phyloP scores from a whole-genome alignment of 2,329 filamentous ascomycete genomes.

The Penicillium crustosum region DNA sequence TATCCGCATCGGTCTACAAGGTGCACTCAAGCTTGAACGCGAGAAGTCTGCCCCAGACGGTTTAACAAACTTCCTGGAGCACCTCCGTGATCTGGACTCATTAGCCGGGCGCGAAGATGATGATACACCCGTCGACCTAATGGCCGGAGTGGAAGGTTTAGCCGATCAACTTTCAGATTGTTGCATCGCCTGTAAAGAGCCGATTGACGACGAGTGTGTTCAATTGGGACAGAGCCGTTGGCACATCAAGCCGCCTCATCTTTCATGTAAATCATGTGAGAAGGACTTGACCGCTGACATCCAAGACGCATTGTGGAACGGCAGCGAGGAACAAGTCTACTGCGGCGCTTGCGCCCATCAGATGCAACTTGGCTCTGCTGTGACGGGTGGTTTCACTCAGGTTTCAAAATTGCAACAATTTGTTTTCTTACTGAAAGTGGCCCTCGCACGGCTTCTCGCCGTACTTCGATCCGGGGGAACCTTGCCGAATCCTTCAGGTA shows the following conservation, averaged over 20 bases:
- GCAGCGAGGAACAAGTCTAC: conserved; percentile 66
- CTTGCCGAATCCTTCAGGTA: conserved; percentile 69
- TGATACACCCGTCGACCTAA: conserved; percentile 62
- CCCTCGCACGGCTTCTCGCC: conserved; percentile 81
- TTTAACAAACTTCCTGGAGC: conserved; percentile 77
- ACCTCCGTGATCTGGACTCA: conserved; percentile 78
- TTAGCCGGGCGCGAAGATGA: conserved; percentile 65
- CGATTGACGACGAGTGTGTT: conserved; percentile 92
- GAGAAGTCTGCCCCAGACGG: conserved; percentile 74
- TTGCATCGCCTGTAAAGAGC: conserved; percentile 75
- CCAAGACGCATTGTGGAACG: conserved; percentile 69
- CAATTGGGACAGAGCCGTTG: conserved; percentile 73
- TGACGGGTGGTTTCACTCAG: conserved; percentile 64
- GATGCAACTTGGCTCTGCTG: conserved; percentile 54
- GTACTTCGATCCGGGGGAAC: conserved; percentile 82
- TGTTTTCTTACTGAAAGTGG: conserved; percentile 86
- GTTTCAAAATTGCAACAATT: conserved; percentile 91
- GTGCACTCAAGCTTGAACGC: conserved; percentile 84
- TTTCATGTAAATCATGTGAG: conserved; percentile 68
- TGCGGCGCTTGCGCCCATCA: conserved; percentile 65
- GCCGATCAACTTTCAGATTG: conserved; percentile 79
- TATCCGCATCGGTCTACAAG: conserved; percentile 94
- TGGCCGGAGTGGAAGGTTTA: conserved; percentile 63
- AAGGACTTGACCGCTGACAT: conserved; percentile 69
- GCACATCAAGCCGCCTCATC: conserved; percentile 70